A percentile compares a stretch with the other conserved stretches of the same genome.
Conservation (phyloP, 768 basidiomycete species). For the Lentinula guzmanii region DNA sequence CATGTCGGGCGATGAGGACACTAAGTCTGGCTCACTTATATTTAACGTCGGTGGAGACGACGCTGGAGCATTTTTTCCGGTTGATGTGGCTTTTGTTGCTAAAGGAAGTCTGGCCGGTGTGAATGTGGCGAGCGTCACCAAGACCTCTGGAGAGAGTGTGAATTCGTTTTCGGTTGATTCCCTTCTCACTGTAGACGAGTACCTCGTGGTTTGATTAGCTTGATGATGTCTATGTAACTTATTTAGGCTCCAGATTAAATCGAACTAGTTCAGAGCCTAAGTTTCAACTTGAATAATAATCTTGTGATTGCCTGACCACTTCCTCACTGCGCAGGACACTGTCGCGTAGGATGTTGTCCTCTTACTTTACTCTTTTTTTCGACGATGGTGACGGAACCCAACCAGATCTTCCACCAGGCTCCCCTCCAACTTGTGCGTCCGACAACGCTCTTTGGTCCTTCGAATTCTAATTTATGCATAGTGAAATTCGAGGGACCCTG, state of each 20-base stretch:
- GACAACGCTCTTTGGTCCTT: not conserved
- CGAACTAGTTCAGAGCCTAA: no score
- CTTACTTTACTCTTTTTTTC: not conserved
- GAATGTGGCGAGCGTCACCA: conserved; percentile 52
- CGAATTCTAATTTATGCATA: conserved; percentile 18
- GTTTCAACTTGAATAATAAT: not conserved
- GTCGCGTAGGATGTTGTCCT: not conserved
- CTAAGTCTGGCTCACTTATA: conserved; percentile 79
- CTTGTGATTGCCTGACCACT: not conserved
- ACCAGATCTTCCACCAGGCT: conserved; percentile 18
- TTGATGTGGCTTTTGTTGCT: conserved; percentile 74
- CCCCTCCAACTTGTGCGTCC: conserved; percentile 21
- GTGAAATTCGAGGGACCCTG: conserved; percentile 89
- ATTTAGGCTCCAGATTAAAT: no score
- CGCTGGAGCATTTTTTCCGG: conserved; percentile 84
- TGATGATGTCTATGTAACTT: no score
- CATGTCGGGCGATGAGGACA: conserved; percentile 51
- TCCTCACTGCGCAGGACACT: not conserved
- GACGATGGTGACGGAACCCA: conserved; percentile 2
- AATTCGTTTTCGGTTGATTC: conserved; percentile 48
- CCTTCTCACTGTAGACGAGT: conserved; percentile 48
- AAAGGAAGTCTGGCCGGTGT: conserved; percentile 80
- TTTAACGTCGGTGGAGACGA: conserved; percentile 88
- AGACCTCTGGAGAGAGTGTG: conserved; percentile 36
- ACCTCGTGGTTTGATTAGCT: conserved; percentile 41